phyloP scores from a whole-genome alignment of 768 basidiomycete genomes.

The Russula olivacea region DNA sequence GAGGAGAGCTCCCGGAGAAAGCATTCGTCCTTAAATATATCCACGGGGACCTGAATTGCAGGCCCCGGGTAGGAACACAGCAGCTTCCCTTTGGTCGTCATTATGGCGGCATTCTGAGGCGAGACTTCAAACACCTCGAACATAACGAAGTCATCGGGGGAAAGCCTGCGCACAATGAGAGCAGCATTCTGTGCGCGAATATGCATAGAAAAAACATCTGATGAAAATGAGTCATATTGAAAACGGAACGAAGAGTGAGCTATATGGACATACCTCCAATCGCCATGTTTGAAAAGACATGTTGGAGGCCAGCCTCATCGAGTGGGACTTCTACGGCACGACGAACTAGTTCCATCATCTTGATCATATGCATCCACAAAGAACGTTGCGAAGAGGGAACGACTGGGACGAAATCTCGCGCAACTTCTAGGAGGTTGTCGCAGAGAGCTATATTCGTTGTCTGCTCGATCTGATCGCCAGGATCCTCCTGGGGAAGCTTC shows the following conservation, averaged over 20 bases:
- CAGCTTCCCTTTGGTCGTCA: conserved; percentile 39
- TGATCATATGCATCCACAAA: conserved; percentile 13
- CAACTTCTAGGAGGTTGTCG: background rate
- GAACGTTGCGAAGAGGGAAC: background rate
- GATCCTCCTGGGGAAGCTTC: conserved; percentile 11
- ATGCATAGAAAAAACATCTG: conserved; percentile 37
- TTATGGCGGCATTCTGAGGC: conserved; percentile 34
- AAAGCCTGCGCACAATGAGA: conserved; percentile 30
- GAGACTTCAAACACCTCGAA: conserved; percentile 47
- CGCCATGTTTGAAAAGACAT: background rate
- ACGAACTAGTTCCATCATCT: conserved; percentile 4
- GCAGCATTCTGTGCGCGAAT: conserved; percentile 46
- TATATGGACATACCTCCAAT: conserved; percentile 1
- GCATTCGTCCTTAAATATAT: conserved; percentile 27
- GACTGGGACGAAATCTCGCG: background rate
- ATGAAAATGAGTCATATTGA: background rate
- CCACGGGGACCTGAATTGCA: conserved; percentile 35
- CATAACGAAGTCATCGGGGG: conserved; percentile 25
- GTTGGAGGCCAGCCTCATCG: background rate
- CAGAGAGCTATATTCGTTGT: conserved; percentile 8
- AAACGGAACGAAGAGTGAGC: background rate
- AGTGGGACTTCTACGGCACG: background rate
- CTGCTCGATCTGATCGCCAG: background rate
- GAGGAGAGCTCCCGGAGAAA: conserved; percentile 36
- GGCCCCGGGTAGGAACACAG: conserved; percentile 42